A percentile compares a stretch with the other conserved stretches of the same genome.
Conservation (phyloP, 129 eudicot genomes). For the Flaveria brownii region DNA sequence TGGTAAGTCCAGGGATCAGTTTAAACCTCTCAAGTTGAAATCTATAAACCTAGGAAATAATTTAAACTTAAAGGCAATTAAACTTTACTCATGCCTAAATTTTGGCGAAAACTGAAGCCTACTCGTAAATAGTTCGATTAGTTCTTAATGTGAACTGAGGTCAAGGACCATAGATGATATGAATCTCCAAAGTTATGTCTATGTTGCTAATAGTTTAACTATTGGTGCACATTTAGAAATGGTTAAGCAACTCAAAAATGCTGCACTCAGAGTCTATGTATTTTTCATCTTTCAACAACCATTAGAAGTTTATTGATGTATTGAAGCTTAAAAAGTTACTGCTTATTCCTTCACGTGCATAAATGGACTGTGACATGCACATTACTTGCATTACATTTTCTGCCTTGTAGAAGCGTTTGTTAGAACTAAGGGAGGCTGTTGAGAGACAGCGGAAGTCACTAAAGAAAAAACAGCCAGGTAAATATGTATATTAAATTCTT, state of each 20-base stretch:
- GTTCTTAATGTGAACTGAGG: not conserved
- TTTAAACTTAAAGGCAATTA: conserved; percentile 13
- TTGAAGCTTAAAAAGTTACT: not conserved
- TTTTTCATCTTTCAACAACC: conserved; percentile 1
- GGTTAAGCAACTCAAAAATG: conserved; percentile 22
- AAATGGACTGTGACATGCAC: conserved; percentile 18
- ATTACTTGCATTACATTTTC: conserved; percentile 2
- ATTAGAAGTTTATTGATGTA: not conserved
- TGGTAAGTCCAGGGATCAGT: not conserved
- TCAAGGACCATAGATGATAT: conserved; percentile 1
- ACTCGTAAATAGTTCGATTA: not conserved
- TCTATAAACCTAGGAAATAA: conserved; percentile 4
- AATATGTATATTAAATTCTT: conserved; percentile 1
- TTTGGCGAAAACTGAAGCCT: not conserved
- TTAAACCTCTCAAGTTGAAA: not conserved
- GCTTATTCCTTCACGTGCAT: not conserved
- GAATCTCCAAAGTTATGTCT: conserved; percentile 3
- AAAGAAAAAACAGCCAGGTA: conserved; percentile 88
- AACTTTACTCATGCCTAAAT: conserved; percentile 6
- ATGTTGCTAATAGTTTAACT: not conserved
- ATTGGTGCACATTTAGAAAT: conserved; percentile 4
- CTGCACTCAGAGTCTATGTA: not conserved
- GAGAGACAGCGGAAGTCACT: conserved; percentile 89
- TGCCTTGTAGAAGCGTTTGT: conserved; percentile 63
- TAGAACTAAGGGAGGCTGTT: conserved; percentile 85